phyloP scores from a whole-genome alignment of 2,329 filamentous ascomycete species.

The Phoma sp. region DNA sequence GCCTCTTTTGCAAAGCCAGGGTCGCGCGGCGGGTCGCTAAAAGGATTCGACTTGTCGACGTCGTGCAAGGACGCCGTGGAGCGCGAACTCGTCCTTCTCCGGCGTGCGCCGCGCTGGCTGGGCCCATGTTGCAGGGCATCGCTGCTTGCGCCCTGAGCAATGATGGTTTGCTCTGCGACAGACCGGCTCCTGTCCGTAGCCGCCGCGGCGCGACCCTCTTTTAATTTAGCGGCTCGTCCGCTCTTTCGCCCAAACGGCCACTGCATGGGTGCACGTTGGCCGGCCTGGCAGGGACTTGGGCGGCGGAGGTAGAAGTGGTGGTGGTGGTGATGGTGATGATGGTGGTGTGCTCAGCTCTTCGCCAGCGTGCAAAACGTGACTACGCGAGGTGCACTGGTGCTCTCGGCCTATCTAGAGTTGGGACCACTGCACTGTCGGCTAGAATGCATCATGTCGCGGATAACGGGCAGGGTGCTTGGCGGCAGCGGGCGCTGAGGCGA shows the following conservation, averaged over 20 bases:
- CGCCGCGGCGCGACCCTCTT: conserved; percentile 51
- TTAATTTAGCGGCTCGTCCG: conserved; percentile 66
- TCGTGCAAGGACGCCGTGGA: conserved; percentile 42
- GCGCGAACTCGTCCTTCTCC: conserved; percentile 40
- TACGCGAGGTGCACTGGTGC: conserved; percentile 22
- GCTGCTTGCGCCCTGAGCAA: conserved; percentile 24
- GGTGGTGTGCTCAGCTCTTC: conserved; percentile 10
- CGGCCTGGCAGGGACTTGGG: conserved; percentile 9
- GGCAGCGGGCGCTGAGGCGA: conserved; percentile 9
- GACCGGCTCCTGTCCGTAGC: conserved; percentile 58
- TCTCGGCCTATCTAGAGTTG: conserved; percentile 17
- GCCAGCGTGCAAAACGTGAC: conserved; percentile 28
- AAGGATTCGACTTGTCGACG: conserved; percentile 31
- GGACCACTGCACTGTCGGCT: conserved; percentile 22
- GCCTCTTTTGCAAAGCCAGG: conserved; percentile 26
- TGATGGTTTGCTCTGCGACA: conserved; percentile 32
- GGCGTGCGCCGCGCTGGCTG: conserved; percentile 40
- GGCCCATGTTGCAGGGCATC: conserved; percentile 34
- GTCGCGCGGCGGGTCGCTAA: conserved; percentile 27
- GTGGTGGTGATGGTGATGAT: not conserved
- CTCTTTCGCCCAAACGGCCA: conserved; percentile 83
- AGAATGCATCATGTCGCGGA: conserved; percentile 27
- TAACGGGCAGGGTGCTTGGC: conserved; percentile 16
- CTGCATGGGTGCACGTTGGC: conserved; percentile 62
- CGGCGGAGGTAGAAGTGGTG: conserved; percentile 6